Evolutionary conservation across 129 eudicot genomes (phyloP), one percentile per base, ranked within the genome.

Genomic region (Ambrosia trifida): DNA sequence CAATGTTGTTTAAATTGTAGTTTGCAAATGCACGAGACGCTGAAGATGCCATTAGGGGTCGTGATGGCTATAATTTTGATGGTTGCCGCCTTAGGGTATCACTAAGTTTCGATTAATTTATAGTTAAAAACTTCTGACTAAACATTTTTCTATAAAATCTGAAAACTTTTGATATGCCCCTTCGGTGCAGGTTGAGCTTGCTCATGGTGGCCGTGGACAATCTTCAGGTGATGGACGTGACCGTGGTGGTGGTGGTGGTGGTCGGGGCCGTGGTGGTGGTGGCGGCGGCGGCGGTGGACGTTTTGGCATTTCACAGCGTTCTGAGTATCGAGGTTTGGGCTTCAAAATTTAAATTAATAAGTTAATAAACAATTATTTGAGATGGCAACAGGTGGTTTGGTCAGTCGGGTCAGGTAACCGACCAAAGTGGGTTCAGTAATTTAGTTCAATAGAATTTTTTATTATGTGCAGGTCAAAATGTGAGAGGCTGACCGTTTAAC

Each of bases 11-110:
- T 14, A 61, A 43, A 70, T 61, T 84, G 71, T 70, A 94, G 99
- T 94, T 87, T 85, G 97, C 88, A 75, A 90, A 64, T 81, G 30
- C 97, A 72, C 90, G 97, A 19, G 99, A 94, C 59, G 99, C 99
- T 49, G 97, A 94, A 66, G 97, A 94, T 84, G 99, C 99, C 2
- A 90, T 94, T 66, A 87, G 91, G 81, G 99, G 99, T 7, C 80
- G 99, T 56, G 97, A 94, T 87, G 99, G 99, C 72, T 94, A 94
- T 70, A 90, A 94, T 81, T 94, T 89, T 79, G 99, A 94, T 79
- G 99, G 97, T 57, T 90, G 99, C 67, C 91, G 99, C 50, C 72
- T 94, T 58, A 85, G 99, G 96, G 97, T 94, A 83, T 68, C 56
- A 59, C 38, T 2, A 81, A 14, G 50, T 38, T 16, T 10, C 16